phyloP scores from a whole-genome alignment of 2,329 filamentous ascomycete genomes.

The Cladosporium sp. region DNA sequence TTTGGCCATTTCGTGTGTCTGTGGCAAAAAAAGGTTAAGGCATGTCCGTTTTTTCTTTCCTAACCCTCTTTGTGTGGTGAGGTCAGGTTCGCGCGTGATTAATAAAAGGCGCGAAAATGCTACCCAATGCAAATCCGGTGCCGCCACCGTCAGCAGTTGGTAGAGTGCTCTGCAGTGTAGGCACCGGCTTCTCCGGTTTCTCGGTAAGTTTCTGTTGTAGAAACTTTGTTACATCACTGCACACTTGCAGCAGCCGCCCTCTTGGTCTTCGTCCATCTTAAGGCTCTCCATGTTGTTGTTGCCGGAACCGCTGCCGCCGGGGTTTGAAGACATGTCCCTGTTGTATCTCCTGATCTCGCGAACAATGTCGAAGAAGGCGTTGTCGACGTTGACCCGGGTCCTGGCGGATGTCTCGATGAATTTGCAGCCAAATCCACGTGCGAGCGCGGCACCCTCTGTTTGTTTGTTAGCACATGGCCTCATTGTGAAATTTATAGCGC shows the following conservation, averaged over 20 bases:
- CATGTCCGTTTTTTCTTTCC: background rate
- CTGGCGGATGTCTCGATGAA: conserved; percentile 99
- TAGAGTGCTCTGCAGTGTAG: background rate
- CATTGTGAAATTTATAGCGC: conserved; percentile 8
- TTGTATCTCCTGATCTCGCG: conserved; percentile 97
- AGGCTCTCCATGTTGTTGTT: conserved; percentile 63
- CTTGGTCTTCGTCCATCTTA: conserved; percentile 62
- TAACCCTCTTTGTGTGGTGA: background rate
- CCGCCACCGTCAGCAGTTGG: background rate
- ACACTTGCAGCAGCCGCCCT: conserved; percentile 79
- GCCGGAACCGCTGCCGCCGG: conserved; percentile 56
- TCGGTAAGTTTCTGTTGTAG: background rate
- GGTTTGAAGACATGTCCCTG: conserved; percentile 92
- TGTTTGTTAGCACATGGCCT: conserved; percentile 16
- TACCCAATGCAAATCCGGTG: conserved; percentile 11
- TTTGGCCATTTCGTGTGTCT: background rate
- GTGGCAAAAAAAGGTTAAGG: background rate
- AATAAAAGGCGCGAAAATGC: conserved; percentile 10
- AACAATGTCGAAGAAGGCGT: conserved; percentile 97
- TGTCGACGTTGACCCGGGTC: conserved; percentile 96
- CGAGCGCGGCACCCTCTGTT: conserved; percentile 83
- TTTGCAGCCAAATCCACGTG: conserved; percentile 86
- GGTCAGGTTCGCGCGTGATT: conserved; percentile 5
- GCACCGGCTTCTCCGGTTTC: background rate
- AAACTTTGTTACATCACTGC: conserved; percentile 68